These are phyloP conservation scores for Boletus sp. DNA, from an alignment of 768 basidiomycete genomes.

Conservation along the genomic window DNA sequence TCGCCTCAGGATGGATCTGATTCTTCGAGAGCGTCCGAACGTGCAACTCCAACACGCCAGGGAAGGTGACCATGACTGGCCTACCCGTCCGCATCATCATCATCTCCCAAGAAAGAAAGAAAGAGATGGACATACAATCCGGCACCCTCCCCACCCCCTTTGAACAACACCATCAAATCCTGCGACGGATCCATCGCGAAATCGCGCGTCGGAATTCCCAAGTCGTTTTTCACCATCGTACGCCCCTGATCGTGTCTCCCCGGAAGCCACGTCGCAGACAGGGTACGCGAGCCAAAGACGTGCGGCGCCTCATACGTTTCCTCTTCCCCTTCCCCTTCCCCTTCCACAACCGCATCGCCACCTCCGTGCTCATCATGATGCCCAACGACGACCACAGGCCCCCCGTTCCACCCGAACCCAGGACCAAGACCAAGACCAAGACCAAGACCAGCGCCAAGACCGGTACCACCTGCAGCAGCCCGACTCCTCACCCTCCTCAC, in stretches of 20 bases:
- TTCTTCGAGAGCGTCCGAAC: slow-evolving; percentile 42
- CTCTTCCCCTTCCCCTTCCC: no score
- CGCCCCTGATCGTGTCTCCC: slow-evolving; percentile 1
- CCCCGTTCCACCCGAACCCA: not conserved
- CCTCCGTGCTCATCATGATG: not conserved
- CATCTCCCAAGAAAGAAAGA: no score
- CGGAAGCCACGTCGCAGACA: slow-evolving; percentile 22
- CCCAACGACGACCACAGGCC: not conserved
- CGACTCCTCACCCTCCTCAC: not conserved
- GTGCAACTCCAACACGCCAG: slow-evolving; percentile 35
- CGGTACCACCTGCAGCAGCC: not conserved
- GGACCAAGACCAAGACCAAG: not conserved
- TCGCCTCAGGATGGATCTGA: slow-evolving; percentile 37
- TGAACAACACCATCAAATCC: slow-evolving; percentile 49
- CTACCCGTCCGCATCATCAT: not conserved
- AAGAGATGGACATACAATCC: slow-evolving; percentile 10
- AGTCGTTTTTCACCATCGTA: slow-evolving; percentile 28
- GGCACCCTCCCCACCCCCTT: slow-evolving; percentile 19
- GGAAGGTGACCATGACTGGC: not conserved
- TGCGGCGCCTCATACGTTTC: not conserved
- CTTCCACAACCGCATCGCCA: not conserved
- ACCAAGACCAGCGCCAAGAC: not conserved
- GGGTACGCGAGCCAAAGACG: slow-evolving; percentile 23
- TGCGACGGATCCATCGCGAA: slow-evolving; percentile 68
- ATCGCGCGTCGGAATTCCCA: slow-evolving; percentile 46